phyloP scores from a whole-genome alignment of 2,329 filamentous ascomycete species.

The Cladosporium sp. region DNA sequence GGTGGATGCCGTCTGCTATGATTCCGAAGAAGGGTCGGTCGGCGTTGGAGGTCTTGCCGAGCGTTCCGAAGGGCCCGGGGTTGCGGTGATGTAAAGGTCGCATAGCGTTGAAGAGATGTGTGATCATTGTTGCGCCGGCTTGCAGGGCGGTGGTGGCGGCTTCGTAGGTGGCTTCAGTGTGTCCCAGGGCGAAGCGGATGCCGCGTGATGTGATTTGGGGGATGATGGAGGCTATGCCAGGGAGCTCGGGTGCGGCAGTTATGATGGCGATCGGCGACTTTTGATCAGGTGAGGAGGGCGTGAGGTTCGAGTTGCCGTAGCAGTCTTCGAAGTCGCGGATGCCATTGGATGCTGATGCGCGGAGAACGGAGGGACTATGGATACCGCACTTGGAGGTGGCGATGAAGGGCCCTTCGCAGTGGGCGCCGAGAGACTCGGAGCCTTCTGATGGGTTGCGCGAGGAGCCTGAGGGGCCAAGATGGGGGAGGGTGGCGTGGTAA shows the following conservation, averaged over 20 bases:
- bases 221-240: constrained; percentile 62
- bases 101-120: constrained; percentile 94
- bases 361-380: constrained; percentile 71
- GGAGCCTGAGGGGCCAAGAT: constrained; percentile 67
- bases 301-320: constrained; percentile 69
- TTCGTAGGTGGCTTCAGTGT: constrained; percentile 84
- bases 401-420: constrained; percentile 88
- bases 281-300: constrained; percentile 29
- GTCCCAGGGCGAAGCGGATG: constrained; percentile 77
- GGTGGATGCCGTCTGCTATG: constrained; percentile 85
- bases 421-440: constrained; percentile 81
- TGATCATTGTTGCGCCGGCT: constrained; percentile 83
- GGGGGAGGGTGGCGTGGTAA: constrained; percentile 76
- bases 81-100: constrained; percentile 84
- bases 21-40: constrained; percentile 76
- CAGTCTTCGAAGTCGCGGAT: constrained; percentile 64
- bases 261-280: constrained; percentile 65
- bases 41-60: constrained; percentile 54
- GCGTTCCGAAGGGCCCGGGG: constrained; percentile 81
- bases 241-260: constrained; percentile 76
- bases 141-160: constrained; percentile 67
- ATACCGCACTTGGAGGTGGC: constrained; percentile 80
- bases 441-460: constrained; percentile 61
- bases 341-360: constrained; percentile 52
- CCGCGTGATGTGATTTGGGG: constrained; percentile 59